phyloP scores from a whole-genome alignment of 495 filamentous ascomycete genomes.

The Saxispiralis lemnorum region DNA sequence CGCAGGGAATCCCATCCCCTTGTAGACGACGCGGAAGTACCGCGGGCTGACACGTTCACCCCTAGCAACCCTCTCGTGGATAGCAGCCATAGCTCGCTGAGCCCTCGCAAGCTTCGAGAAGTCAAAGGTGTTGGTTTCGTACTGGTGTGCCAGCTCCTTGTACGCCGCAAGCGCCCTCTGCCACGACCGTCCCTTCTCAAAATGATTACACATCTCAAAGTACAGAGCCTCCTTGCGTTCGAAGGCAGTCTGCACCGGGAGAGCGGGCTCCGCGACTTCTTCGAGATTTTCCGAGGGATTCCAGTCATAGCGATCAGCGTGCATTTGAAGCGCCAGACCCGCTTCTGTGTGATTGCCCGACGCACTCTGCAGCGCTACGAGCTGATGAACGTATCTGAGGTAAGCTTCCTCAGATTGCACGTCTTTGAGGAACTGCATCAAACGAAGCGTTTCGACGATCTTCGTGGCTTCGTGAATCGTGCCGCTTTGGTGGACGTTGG shows the following conservation, averaged over 20 bases:
- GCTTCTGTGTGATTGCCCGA: slow-evolving; percentile 75
- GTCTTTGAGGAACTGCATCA: slow-evolving; percentile 94
- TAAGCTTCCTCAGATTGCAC: slow-evolving; percentile 97
- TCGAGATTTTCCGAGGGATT: slow-evolving; percentile 52
- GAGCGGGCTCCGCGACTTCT: slow-evolving; percentile 50
- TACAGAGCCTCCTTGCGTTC: slow-evolving; percentile 86
- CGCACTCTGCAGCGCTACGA: slow-evolving; percentile 59
- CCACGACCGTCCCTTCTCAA: slow-evolving; percentile 87
- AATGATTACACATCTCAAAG: slow-evolving; percentile 84
- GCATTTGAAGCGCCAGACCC: slow-evolving; percentile 66
- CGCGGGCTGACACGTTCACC: slow-evolving; percentile 58
- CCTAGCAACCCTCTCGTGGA: slow-evolving; percentile 74
- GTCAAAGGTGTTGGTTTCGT: slow-evolving; percentile 76
- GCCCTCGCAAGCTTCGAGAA: slow-evolving; percentile 78
- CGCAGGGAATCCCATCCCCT: slow-evolving; percentile 73
- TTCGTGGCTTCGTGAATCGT: slow-evolving; percentile 36
- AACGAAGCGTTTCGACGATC: slow-evolving; percentile 65
- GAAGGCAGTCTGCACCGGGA: slow-evolving; percentile 74
- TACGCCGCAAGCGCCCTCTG: slow-evolving; percentile 77
- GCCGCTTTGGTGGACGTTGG: slow-evolving; percentile 75
- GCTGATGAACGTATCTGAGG: slow-evolving; percentile 87
- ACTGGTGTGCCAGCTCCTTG: slow-evolving; percentile 74
- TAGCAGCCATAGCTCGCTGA: slow-evolving; percentile 79
- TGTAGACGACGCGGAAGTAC: slow-evolving; percentile 86
- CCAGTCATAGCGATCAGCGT: slow-evolving; percentile 90